These are phyloP conservation scores for Trichoderma asperelloides DNA, from an alignment of 495 filamentous ascomycete species.

Conservation along the genomic window DNA sequence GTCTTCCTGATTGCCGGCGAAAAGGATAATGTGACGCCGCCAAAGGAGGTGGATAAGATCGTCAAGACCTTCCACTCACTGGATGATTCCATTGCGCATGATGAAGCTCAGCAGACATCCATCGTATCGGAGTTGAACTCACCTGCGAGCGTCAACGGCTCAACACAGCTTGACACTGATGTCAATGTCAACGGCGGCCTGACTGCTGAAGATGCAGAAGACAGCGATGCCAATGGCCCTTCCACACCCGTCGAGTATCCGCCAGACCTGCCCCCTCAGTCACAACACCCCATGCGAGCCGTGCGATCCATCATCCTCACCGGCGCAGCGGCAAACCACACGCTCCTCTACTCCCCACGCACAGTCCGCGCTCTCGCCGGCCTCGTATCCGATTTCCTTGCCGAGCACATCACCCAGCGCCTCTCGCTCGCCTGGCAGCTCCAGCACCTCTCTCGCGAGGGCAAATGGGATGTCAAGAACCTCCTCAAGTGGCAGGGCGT, in stretches of 20 bases:
- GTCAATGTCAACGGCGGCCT: slow-evolving; percentile 22
- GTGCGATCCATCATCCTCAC: slow-evolving; percentile 68
- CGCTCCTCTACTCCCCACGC: slow-evolving; percentile 69
- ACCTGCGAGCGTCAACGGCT: slow-evolving; percentile 20
- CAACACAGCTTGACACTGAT: slow-evolving; percentile 18
- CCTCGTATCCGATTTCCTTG: slow-evolving; percentile 73
- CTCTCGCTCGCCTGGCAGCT: slow-evolving; percentile 85
- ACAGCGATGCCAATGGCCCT: slow-evolving; percentile 31
- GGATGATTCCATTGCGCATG: slow-evolving; percentile 29
- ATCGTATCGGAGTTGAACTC: not conserved
- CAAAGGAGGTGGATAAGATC: slow-evolving; percentile 63
- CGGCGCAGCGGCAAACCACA: slow-evolving; percentile 73
- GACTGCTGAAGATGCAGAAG: slow-evolving; percentile 18
- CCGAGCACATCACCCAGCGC: slow-evolving; percentile 62
- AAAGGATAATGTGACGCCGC: slow-evolving; percentile 63
- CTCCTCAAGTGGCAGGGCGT: slow-evolving; percentile 82
- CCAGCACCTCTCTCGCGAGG: slow-evolving; percentile 71
- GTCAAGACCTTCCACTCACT: slow-evolving; percentile 19
- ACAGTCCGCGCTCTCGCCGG: slow-evolving; percentile 70
- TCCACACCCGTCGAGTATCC: slow-evolving; percentile 30
- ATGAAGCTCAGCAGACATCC: not conserved
- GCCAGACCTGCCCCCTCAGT: slow-evolving; percentile 32
- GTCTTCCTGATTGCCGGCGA: slow-evolving; percentile 73
- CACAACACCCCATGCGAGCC: slow-evolving; percentile 35
- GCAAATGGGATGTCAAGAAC: slow-evolving; percentile 98